Evolutionary conservation across 352 stramenopile species (phyloP).

Genomic region (Pythium brassicae): DNA sequence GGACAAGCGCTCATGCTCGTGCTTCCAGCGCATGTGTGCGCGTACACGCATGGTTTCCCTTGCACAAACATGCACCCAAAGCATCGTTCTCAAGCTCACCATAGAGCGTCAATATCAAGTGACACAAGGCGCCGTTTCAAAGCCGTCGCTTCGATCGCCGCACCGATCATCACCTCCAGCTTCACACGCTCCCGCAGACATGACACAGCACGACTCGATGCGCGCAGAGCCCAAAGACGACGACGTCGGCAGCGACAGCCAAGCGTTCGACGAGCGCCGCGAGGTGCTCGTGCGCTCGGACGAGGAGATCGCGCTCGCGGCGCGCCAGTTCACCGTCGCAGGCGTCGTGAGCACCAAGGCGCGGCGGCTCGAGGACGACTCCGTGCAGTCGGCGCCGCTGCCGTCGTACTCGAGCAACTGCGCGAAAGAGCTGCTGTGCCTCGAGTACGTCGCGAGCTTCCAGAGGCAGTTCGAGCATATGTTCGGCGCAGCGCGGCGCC

Average conservation of each 20-base stretch:
- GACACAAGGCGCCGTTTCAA: not conserved
- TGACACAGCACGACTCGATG: constrained; percentile 30
- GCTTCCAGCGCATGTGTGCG: no score
- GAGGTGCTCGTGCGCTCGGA: constrained; percentile 53
- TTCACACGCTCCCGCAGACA: not conserved
- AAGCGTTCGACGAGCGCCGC: constrained; percentile 39
- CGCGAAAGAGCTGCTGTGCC: constrained; percentile 90
- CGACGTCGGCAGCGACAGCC: constrained; percentile 9
- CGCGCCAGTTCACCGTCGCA: constrained; percentile 66
- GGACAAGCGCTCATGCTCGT: no score
- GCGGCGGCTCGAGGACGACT: constrained; percentile 66
- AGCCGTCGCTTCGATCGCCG: not conserved
- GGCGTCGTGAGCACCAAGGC: constrained; percentile 80
- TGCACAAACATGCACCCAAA: no score
- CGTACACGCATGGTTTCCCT: no score
- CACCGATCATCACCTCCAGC: not conserved
- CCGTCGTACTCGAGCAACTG: constrained; percentile 57
- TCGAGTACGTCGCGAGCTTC: constrained; percentile 93
- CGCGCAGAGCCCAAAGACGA: constrained; percentile 49
- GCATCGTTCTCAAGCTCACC: no score
- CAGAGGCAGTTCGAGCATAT: constrained; percentile 86
- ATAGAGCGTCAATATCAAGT: not conserved
- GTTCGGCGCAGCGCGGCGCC: constrained; percentile 59
- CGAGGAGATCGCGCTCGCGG: constrained; percentile 48
- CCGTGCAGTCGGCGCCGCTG: constrained; percentile 18